Base-by-base conservation (phyloP, 306 rosid species). In the Castanopsis chinensis region DNA sequence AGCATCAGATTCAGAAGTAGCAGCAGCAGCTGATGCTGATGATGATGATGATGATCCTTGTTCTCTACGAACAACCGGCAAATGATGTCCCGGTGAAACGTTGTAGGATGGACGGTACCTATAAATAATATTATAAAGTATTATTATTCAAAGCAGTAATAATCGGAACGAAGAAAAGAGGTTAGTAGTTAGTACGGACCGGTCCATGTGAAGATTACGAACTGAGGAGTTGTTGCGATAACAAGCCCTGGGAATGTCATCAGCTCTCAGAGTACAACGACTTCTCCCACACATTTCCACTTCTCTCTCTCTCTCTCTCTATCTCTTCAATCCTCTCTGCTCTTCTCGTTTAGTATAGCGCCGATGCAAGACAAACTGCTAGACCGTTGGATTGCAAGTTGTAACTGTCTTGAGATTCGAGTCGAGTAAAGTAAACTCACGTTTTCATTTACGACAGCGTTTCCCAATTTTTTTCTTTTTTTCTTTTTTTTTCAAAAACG, bases 101-200 rank as follows among this genome's bases (percentile, higher is more conserved):
- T 95, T 95, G 77, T 89, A 77, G 12, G 89, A 81, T 1, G 98
- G 98, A 43, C 84, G 88, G 81, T 87, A 90, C 93, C 97, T 94
- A 69, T 55, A 41, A 3, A 83, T 65, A 65, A 55, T 0, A 37
- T 0, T 37, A 1, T 0, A 0, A 41, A 41, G 45, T 41, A 41
- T 2, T 41, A 41, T 41, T 41, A 51, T 73, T 11, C 49, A 68
- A 71, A 21, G 30, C 70, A 73, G 18, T 33, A 18, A 11, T 9
- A 5, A 57, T 3, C 3, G 5, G 4, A 21, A 37, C 13, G 8
- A 71, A 35, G 41, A 35, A 35, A 41, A 41, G 45, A 8, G 11
- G 45, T 41, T 41, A 41, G 45, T 2, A 41, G 45, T 41, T 41
- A 41, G 45, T 41, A 19, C 11, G 33, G 74, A 91, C 98, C 90